Evolutionary conservation across 2,329 filamentous ascomycete species (phyloP), one percentile per base, ranked within the genome.

Genomic region (Trichoderma oligosporum): DNA sequence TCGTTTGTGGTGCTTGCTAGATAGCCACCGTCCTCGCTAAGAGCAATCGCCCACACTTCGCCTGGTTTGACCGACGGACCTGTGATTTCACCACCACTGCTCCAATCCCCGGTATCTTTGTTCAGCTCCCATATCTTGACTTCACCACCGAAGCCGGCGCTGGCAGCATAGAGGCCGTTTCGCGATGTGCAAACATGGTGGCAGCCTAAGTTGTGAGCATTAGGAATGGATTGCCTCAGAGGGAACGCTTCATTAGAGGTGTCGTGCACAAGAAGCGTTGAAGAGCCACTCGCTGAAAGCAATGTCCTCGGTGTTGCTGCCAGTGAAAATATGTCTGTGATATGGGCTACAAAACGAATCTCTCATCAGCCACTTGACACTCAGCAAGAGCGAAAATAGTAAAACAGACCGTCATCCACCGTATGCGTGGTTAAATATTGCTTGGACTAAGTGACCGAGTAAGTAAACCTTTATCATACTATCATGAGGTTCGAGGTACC

Each of bases 401-500:
- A 45, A 52, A 54, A 69, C 78, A 71, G 71, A 90, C 90, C 91
- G 78, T 91, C 83, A 71, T 96, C 89, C 71, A 96, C 84, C 41
- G 91, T 93, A 73, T 96, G 90, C 64, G 88, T 88, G 67, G 93
- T 95, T 61, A 99, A 83, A 72, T 97, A 99, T 86, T 97, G 94
- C 78, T 97, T 97, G 56, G 94, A 99, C 94, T 97, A 60, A 58
- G 16, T 22, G 7, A 46, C 46, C 44, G 61, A 49, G 5, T 16
- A 7, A 9, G 29, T 62, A 58, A 44, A 41, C 27, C 18, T 12
- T 29, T 18, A 25, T 42, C 12, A 33, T 2, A 4, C 39, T 2
- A 20, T 24, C 4, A 11, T 27, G 12, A 7, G 4, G 18, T 44
- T 42, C 24, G 36, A 56, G 38, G 29, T 4, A 8, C 41, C 62